Percentiles rank a stretch among this genome's conserved stretches.
These are phyloP conservation scores for Aspergillus quadricinctus DNA, from an alignment of 2,329 filamentous ascomycete genomes.

Conservation along the genomic window DNA sequence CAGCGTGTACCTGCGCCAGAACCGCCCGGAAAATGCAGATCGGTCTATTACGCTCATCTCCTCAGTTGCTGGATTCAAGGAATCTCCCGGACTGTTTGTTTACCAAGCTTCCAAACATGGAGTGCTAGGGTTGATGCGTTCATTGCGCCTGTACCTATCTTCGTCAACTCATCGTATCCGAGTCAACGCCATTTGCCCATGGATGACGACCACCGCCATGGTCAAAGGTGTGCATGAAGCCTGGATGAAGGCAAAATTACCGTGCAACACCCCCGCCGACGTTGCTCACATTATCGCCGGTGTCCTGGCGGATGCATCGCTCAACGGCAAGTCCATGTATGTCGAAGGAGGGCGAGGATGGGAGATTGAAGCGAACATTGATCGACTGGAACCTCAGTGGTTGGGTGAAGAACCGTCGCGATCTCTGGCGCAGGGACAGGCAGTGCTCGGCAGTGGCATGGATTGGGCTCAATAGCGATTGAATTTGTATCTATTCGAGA, in stretches of 20 bases:
- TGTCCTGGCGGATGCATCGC: conserved; percentile 28
- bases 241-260: conserved; percentile 37
- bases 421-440: conserved; percentile 33
- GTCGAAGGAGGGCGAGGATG: conserved; percentile 42
- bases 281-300: conserved; percentile 38
- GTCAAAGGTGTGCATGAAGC: conserved; percentile 32
- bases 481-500: background rate
- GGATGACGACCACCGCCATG: conserved; percentile 40
- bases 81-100: conserved; percentile 45
- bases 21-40: conserved; percentile 27
- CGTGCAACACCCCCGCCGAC: conserved; percentile 37
- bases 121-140: conserved; percentile 48
- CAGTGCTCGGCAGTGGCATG: conserved; percentile 17
- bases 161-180: conserved; percentile 36
- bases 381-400: conserved; percentile 41
- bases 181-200: conserved; percentile 44
- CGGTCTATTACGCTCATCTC: conserved; percentile 43
- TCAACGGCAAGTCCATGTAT: conserved; percentile 42
- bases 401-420: conserved; percentile 37
- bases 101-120: conserved; percentile 50
- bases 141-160: conserved; percentile 35
- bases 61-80: conserved; percentile 47
- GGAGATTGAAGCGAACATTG: conserved; percentile 43
- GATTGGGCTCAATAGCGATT: background rate
- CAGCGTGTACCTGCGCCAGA: conserved; percentile 46